Conservation (phyloP, 306 rosid genomes). For the Phaseolus lunatus region DNA sequence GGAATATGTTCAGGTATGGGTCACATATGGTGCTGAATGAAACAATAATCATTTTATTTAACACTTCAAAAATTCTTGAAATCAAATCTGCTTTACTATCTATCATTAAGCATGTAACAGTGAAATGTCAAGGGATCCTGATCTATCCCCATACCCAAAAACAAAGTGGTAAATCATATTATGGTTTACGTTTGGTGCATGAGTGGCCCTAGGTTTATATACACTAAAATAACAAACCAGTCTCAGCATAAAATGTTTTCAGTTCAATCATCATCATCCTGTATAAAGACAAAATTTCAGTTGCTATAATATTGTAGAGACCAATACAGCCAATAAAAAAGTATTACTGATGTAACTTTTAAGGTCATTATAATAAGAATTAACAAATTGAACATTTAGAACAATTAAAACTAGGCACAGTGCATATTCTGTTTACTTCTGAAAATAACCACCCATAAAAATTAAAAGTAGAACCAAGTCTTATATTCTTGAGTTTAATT, state of each 20-base stretch:
- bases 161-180: neutral
- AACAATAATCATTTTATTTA: slow-evolving; percentile 37
- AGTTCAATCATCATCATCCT: neutral
- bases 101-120: slow-evolving; percentile 1
- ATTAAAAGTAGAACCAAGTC: too few relatives aligned
- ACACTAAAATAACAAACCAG: neutral
- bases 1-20: slow-evolving; percentile 96
- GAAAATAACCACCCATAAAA: too few relatives aligned
- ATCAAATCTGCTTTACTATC: neutral
- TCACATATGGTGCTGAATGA: slow-evolving; percentile 87
- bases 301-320: neutral
- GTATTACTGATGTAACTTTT: too few relatives aligned
- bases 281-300: neutral
- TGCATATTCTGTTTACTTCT: too few relatives aligned
- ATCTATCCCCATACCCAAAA: neutral
- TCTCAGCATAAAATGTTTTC: neutral
- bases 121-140: neutral
- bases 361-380: too few relatives aligned
- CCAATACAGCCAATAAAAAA: too few relatives aligned
- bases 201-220: neutral
- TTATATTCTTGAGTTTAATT: too few relatives aligned
- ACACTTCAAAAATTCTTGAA: neutral
- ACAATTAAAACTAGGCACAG: too few relatives aligned
- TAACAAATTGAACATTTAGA: too few relatives aligned
- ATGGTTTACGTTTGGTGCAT: neutral